These are phyloP conservation scores for Oryza rufipogon DNA, from an alignment of 176 grass and related monocot genomes.

Conservation along the genomic window DNA sequence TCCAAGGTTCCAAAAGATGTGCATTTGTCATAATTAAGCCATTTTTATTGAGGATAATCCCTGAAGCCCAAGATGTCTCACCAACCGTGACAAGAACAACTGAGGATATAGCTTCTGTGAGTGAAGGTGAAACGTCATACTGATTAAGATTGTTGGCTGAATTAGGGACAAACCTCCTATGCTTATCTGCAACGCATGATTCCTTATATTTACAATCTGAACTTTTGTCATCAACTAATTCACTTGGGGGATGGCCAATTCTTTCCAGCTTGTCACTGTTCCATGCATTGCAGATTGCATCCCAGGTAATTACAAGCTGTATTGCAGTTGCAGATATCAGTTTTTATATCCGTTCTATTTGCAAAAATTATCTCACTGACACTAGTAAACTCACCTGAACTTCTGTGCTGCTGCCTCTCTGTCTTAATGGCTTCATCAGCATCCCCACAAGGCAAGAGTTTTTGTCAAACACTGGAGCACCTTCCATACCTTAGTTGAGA, in stretches of 20 bases:
- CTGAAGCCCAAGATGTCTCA: constrained; percentile 90
- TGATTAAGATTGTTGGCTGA: constrained; percentile 18
- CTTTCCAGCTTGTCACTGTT: constrained; percentile 39
- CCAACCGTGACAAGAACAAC: constrained; percentile 86
- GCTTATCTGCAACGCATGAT: constrained; percentile 30
- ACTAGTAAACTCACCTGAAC: constrained; percentile 72
- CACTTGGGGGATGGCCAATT: constrained; percentile 40
- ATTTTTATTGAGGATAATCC: constrained; percentile 75
- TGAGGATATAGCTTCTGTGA: constrained; percentile 65
- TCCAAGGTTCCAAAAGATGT: constrained; percentile 95
- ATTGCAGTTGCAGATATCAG: constrained; percentile 33
- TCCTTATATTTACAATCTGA: constrained; percentile 30
- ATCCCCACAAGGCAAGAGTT: constrained; percentile 71
- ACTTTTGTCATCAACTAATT: constrained; percentile 40
- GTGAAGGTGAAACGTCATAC: constrained; percentile 28
- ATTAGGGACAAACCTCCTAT: constrained; percentile 41
- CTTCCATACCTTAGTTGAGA: constrained; percentile 82
- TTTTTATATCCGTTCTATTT: constrained; percentile 20
- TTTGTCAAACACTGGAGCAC: constrained; percentile 83
- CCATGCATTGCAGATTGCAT: constrained; percentile 69
- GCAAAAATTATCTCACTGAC: constrained; percentile 15
- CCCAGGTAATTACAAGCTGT: constrained; percentile 93
- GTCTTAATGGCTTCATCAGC: constrained; percentile 81
- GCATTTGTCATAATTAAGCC: constrained; percentile 96
- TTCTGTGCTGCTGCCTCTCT: constrained; percentile 68